These are phyloP conservation scores for Globisporangium emineosum DNA, from an alignment of 352 stramenopile genomes.

Conservation along the genomic window DNA sequence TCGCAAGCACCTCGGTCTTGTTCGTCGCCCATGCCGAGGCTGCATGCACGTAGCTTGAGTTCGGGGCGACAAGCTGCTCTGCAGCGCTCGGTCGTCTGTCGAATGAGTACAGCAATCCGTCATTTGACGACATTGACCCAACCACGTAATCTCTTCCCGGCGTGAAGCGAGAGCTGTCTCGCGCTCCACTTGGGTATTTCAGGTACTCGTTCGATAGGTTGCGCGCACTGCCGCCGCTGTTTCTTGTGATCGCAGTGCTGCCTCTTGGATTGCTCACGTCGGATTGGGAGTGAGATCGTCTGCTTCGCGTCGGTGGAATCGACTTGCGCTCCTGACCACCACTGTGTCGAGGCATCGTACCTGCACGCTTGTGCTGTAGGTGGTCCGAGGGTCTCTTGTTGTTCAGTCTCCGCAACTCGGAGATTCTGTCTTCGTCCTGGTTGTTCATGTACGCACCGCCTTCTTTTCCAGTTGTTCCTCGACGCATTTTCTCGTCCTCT, in stretches of 20 bases:
- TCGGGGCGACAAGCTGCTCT: conserved; percentile 52
- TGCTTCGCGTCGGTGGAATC: conserved; percentile 9
- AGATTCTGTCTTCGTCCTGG: conserved; percentile 34
- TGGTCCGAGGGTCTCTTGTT: conserved; percentile 14
- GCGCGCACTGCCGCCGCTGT: conserved; percentile 11
- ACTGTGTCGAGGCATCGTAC: conserved; percentile 14
- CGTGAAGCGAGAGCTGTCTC: conserved; percentile 14
- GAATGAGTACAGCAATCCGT: conserved; percentile 31
- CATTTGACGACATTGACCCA: conserved; percentile 25
- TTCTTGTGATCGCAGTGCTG: conserved; percentile 11
- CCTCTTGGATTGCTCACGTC: conserved; percentile 37
- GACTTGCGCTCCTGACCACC: conserved; percentile 11
- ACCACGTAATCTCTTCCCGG: conserved; percentile 14
- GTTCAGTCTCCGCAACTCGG: conserved; percentile 25
- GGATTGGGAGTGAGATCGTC: conserved; percentile 42
- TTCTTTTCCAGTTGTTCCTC: conserved; percentile 28
- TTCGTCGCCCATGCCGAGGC: conserved; percentile 75
- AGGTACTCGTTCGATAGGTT: conserved; percentile 16
- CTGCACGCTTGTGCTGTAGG: conserved; percentile 2
- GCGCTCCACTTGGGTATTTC: conserved; percentile 4
- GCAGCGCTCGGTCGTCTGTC: conserved; percentile 41
- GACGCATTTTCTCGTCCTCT: conserved; percentile 30
- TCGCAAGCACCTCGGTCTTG: conserved; percentile 64
- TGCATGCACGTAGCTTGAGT: conserved; percentile 61
- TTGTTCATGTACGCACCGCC: conserved; percentile 16